Base-by-base conservation (phyloP, 2,329 filamentous ascomycete genomes). In the Volutella citrinella region DNA sequence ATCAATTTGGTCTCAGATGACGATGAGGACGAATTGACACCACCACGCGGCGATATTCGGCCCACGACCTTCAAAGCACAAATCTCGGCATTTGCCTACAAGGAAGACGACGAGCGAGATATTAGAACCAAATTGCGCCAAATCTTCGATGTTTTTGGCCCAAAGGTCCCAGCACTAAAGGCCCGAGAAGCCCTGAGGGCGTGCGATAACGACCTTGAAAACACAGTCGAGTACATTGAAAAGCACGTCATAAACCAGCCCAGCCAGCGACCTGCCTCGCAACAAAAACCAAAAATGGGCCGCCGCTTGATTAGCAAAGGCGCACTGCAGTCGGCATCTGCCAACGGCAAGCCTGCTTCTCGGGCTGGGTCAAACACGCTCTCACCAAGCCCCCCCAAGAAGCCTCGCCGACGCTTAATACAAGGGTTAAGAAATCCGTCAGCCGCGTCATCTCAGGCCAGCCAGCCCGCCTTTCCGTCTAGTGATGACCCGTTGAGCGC, bases 11-110 rank as follows among this genome's bases (percentile, higher is more conserved):
- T 63, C n/a, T 66, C 69, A 4, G n/a, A n/a, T n/a, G 72, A 76
- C 36, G 72, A 74, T 27, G 76, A 65, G 22, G 57, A 58, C 26
- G 52, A 61, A 13, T 33, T 56, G 15, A 70, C 68, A 5, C 75
- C 76, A 4, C 68, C 70, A 3, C 74, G 80, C 30, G 72, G 73
- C 25, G 80, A 80, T 23, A 82, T 79, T 14, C 77, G 72, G 11
- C 83, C 80, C 0, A 82, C 84, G 19, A 64, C 63, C 12, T 76
- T 76, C 48, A 64, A 60, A 43, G 55, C 61, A 23, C 64, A 65
- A 44, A 50, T 67, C 25, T 56, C 61, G 15, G 42, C 52, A n/a
- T 60, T 59, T 45, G 41, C 56, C 15, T 77, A 82, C 36, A 70
- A 77, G 18, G 61, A 66, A 25, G 54, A 57, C 13, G 57, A 67